Evolutionary conservation across 2,329 filamentous ascomycete species (phyloP).

Genomic region (Trichoderma asperellum): DNA sequence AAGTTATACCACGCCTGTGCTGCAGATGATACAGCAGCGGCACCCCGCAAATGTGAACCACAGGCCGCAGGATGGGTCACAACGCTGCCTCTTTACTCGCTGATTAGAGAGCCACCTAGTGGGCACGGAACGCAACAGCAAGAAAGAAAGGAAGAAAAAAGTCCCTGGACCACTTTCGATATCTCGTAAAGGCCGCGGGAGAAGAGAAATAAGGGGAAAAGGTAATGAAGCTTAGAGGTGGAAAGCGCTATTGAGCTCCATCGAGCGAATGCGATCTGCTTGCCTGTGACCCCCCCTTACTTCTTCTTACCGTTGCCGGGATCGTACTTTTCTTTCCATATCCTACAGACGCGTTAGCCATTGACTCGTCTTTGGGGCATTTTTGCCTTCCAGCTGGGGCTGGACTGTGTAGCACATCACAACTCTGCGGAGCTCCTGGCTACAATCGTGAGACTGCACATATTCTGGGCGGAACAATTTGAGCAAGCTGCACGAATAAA

Average conservation of each 20-base stretch:
- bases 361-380: background rate
- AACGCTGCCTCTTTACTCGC: background rate
- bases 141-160: background rate
- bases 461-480: background rate
- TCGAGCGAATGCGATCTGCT: constrained; percentile 9
- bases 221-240: background rate
- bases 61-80: constrained; percentile 16
- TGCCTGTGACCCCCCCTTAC: background rate
- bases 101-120: constrained; percentile 1
- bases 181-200: constrained; percentile 13
- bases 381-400: constrained; percentile 2
- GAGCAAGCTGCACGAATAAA: background rate
- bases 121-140: constrained; percentile 5
- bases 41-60: constrained; percentile 29
- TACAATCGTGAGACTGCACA: constrained; percentile 20
- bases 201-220: background rate
- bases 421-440: constrained; percentile 5
- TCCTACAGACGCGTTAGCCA: constrained; percentile 59
- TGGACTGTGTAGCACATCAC: constrained; percentile 9
- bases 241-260: background rate
- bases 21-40: constrained; percentile 19
- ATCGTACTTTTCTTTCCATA: constrained; percentile 97
- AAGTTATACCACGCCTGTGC: constrained; percentile 7
- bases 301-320: constrained; percentile 51
- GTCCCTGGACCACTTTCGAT: background rate